phyloP scores from a whole-genome alignment of 1,284 basidiomycete genomes.

The Microbotryum saponariae region DNA sequence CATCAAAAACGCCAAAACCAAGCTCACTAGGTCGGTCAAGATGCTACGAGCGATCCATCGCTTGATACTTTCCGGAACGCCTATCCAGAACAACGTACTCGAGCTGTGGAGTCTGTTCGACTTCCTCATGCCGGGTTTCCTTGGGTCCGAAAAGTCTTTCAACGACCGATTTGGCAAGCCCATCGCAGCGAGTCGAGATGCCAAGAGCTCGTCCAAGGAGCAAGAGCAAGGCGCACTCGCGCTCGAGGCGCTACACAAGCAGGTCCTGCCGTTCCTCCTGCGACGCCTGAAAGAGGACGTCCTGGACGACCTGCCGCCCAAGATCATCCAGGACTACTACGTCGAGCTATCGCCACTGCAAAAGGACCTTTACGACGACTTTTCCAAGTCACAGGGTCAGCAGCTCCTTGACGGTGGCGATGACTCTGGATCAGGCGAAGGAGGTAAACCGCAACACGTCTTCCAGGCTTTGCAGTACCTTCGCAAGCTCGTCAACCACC shows the following conservation, averaged over 20 bases:
- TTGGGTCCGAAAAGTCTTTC: slow-evolving; percentile 90
- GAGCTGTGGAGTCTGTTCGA: slow-evolving; percentile 99
- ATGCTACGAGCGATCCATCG: slow-evolving; percentile 82
- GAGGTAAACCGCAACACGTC: slow-evolving; percentile 65
- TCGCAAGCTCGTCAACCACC: slow-evolving; percentile 96
- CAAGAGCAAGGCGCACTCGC: slow-evolving; percentile 89
- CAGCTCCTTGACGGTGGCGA: slow-evolving; percentile 49
- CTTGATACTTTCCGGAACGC: slow-evolving; percentile 89
- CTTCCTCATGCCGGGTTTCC: slow-evolving; percentile 98
- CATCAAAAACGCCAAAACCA: slow-evolving; percentile 98
- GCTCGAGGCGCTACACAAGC: slow-evolving; percentile 93
- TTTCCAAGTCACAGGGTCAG: slow-evolving; percentile 60
- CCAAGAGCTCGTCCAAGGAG: slow-evolving; percentile 76
- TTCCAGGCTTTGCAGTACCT: slow-evolving; percentile 97
- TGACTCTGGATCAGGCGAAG: slow-evolving; percentile 32
- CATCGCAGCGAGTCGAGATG: slow-evolving; percentile 88
- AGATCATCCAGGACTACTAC: slow-evolving; percentile 99
- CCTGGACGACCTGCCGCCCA: slow-evolving; percentile 88
- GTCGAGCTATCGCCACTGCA: slow-evolving; percentile 94
- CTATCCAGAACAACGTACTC: slow-evolving; percentile 97
- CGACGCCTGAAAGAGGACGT: slow-evolving; percentile 97
- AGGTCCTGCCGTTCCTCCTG: slow-evolving; percentile 96
- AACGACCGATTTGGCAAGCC: slow-evolving; percentile 95
- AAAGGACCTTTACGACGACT: slow-evolving; percentile 87
- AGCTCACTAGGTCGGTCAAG: slow-evolving; percentile 94